Evolutionary conservation across 1,284 basidiomycete genomes (phyloP), one percentile per base, ranked within the genome.

Genomic region (Microbotryomycetes sp.): DNA sequence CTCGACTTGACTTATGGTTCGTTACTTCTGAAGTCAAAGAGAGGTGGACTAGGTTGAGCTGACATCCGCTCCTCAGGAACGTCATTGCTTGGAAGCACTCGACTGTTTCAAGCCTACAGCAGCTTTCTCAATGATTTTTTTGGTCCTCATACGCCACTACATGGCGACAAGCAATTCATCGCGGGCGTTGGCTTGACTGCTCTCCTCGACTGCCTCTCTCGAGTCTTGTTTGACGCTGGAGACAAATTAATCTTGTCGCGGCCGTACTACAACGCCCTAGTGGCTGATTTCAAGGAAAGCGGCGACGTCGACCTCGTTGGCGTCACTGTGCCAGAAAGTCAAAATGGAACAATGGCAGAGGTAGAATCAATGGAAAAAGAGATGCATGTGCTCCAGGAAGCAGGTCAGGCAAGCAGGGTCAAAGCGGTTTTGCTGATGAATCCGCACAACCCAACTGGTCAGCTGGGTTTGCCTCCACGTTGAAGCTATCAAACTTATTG

Each of bases 401-500:
- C 41, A 11, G 55, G 50, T 0, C 29, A 13, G 24, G 21, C 55
- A 6, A 16, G 48, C n/a, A 63, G 58, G 46, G 61, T 71, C 4
- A 49, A 64, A 11, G 62, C 65, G 0, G 52, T 71, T 5, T 74
- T 79, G 54, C 62, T 78, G 0, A 76, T 75, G 54, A 78, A 78
- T 56, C 77, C 78, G 2, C 75, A 77, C 60, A 79, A 79, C 64
- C 78, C 77, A 1, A 69, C 76, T 0, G 77, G 76, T 24, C 60
- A 74, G 58, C 18, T n/a, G n/a, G n/a, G n/a, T n/a, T n/a, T n/a
- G n/a, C n/a, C n/a, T n/a, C n/a, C n/a, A n/a, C n/a, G n/a, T n/a
- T n/a, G n/a, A n/a, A n/a, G n/a, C n/a, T n/a, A n/a, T n/a, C n/a
- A n/a, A n/a, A n/a, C n/a, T n/a, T n/a, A n/a, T n/a, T n/a, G n/a